Evolutionary conservation across 2,329 filamentous ascomycete genomes (phyloP).

Genomic region (Diaporthe batatas): DNA sequence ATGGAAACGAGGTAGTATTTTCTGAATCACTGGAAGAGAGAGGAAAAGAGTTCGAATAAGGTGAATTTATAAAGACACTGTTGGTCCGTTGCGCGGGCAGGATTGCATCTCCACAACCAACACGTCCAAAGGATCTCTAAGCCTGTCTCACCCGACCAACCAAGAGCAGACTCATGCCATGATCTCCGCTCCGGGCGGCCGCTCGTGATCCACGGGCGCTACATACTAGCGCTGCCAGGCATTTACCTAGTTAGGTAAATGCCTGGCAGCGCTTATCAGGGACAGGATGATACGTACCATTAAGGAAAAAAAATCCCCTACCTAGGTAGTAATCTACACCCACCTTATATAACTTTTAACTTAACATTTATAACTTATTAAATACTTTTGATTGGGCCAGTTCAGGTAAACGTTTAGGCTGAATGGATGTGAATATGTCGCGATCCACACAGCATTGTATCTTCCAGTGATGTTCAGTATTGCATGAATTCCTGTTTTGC

Average conservation of each 20-base stretch:
- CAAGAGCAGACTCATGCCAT: neutral
- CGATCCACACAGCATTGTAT: no score
- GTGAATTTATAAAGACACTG: neutral
- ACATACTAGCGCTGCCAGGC: neutral
- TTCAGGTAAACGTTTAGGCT: no score
- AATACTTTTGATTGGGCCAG: no score
- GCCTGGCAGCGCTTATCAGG: neutral
- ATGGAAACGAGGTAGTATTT: no score
- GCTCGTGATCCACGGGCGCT: neutral
- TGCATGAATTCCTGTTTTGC: neutral
- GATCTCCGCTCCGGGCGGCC: constrained; percentile 1
- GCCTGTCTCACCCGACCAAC: neutral
- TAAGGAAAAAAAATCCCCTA: no score
- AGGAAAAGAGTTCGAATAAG: neutral
- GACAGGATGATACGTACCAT: neutral
- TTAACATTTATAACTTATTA: no score
- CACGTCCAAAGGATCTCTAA: neutral
- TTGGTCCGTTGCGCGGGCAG: neutral
- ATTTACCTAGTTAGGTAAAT: no score
- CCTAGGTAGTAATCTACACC: no score
- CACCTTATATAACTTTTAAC: no score
- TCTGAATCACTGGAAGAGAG: neutral
- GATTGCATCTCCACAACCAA: constrained; percentile 6
- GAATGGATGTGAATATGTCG: no score
- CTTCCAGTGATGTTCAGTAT: neutral